phyloP scores from a whole-genome alignment of 176 grass and related monocot genomes.

The Echinochloa phyllopogon region DNA sequence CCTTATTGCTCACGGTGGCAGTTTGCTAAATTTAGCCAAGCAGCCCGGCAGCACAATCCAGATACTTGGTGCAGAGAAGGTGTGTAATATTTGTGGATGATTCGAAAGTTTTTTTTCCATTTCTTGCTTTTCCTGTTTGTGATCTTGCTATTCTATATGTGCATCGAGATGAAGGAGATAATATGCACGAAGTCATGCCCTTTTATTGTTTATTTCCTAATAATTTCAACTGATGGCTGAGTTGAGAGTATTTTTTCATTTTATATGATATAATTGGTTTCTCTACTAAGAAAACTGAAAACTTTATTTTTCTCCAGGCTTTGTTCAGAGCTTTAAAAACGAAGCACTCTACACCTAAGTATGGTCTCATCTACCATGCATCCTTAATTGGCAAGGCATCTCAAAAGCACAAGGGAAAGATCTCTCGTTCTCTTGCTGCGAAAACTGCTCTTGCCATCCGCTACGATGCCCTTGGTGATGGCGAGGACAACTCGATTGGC shows the following conservation, averaged over 20 bases:
- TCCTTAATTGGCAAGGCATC: constrained; percentile 91
- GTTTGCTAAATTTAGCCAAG: constrained; percentile 89
- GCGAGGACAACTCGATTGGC: constrained; percentile 75
- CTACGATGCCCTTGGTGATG: constrained; percentile 86
- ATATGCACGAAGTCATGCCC: neutral
- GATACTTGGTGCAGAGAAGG: constrained; percentile 99
- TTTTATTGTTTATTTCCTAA: neutral
- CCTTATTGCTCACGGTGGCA: constrained; percentile 94
- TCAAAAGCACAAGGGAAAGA: constrained; percentile 84
- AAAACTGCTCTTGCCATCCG: constrained; percentile 79
- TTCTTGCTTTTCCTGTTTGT: neutral
- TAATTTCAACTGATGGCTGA: neutral
- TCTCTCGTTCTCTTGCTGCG: constrained; percentile 83
- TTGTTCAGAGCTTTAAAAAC: constrained; percentile 96
- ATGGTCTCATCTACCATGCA: constrained; percentile 91
- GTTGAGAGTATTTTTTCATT: neutral
- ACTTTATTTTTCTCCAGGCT: constrained; percentile 51
- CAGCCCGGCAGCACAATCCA: constrained; percentile 98
- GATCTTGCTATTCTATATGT: neutral
- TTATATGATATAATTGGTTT: neutral
- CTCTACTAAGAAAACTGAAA: neutral
- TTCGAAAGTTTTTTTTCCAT: neutral
- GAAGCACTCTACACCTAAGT: constrained; percentile 90
- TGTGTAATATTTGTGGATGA: constrained; percentile 53
- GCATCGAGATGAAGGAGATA: neutral